These are phyloP conservation scores for Candida sp. DNA, from an alignment of 1,139 yeast species.

Conservation along the genomic window DNA sequence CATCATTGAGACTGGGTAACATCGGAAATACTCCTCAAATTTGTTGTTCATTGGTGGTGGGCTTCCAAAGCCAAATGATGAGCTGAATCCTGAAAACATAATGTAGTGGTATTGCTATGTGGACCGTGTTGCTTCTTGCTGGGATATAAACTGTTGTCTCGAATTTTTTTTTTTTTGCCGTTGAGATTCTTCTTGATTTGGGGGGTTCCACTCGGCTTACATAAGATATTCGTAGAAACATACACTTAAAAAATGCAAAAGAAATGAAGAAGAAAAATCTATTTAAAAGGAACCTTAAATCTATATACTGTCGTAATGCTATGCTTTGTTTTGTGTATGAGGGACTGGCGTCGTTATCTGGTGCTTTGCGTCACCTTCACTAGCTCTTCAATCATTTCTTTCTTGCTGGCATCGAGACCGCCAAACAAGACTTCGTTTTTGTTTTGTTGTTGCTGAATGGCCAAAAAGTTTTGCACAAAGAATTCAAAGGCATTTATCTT, in stretches of 20 bases:
- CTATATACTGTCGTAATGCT: not conserved
- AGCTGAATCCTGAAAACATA: constrained; percentile 53
- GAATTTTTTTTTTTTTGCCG: constrained; percentile 1
- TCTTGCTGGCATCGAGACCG: constrained; percentile 38
- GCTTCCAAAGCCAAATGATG: constrained; percentile 36
- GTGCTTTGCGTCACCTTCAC: constrained; percentile 25
- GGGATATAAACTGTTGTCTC: not conserved
- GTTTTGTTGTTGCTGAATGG: constrained; percentile 36
- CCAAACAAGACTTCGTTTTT: constrained; percentile 44
- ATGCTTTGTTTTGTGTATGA: not conserved
- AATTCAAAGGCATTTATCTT: constrained; percentile 49
- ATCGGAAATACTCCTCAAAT: constrained; percentile 85
- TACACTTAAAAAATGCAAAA: not conserved
- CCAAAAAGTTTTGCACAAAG: constrained; percentile 34
- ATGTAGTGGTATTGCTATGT: not conserved
- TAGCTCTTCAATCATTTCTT: constrained; percentile 34
- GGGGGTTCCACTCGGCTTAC: not conserved
- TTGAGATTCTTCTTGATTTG: constrained; percentile 1
- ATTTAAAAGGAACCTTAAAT: not conserved
- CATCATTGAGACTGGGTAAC: constrained; percentile 94
- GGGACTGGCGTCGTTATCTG: not conserved
- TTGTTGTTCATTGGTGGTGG: constrained; percentile 29
- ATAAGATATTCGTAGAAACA: not conserved
- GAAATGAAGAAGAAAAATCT: not conserved
- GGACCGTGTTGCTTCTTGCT: not conserved